Percentiles rank a stretch among this genome's conserved stretches.
Evolutionary conservation across 2,329 filamentous ascomycete genomes (phyloP).

Genomic region (Botrytis cinerea): DNA sequence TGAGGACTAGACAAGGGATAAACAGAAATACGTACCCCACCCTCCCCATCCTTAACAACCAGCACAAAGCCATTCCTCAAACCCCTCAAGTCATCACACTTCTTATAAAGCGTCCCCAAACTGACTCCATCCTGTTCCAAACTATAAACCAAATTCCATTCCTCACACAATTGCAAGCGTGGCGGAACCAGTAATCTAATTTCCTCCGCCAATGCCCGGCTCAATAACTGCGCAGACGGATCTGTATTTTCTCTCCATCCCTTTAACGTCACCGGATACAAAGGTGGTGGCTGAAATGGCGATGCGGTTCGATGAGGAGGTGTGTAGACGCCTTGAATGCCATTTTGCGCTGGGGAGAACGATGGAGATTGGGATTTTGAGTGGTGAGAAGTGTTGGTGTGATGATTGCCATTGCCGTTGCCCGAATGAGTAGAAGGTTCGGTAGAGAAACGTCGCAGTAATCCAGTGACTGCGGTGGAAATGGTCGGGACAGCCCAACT

Average conservation of each 20-base stretch:
- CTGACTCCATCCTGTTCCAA: constrained; percentile 91
- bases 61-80: constrained; percentile 85
- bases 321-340: constrained; percentile 38
- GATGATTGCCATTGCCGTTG: constrained; percentile 26
- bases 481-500: constrained; percentile 48
- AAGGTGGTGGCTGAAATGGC: constrained; percentile 83
- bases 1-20: neutral
- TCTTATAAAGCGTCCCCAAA: constrained; percentile 80
- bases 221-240: constrained; percentile 65
- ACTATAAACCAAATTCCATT: constrained; percentile 85
- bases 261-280: constrained; percentile 74
- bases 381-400: constrained; percentile 31
- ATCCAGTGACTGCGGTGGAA: constrained; percentile 57
- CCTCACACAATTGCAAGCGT: constrained; percentile 80
- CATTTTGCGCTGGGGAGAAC: constrained; percentile 23
- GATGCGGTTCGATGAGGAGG: constrained; percentile 59
- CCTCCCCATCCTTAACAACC: constrained; percentile 76
- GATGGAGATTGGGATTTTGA: constrained; percentile 12
- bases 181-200: constrained; percentile 87
- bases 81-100: constrained; percentile 66
- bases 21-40: constrained; percentile 58
- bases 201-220: constrained; percentile 79
- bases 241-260: constrained; percentile 66
- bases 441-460: constrained; percentile 67
- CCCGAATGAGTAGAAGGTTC: constrained; percentile 42